Evolutionary conservation across 257 asterid species (phyloP).

Genomic region (Vinca minor): DNA sequence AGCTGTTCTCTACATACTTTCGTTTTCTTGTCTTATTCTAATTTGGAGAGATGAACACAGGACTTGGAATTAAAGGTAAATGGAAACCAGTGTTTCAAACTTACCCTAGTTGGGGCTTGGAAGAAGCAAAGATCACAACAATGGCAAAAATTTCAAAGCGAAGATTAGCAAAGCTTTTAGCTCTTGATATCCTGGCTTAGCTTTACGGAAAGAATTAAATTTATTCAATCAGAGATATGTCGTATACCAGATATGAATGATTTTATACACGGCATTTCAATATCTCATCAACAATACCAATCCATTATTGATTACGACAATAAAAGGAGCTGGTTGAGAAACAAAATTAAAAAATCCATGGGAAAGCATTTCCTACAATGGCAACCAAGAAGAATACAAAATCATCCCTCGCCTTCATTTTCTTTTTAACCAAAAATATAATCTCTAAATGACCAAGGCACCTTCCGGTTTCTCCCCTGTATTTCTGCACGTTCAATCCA

Average conservation of each 20-base stretch:
- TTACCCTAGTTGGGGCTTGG: neutral
- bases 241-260: neutral
- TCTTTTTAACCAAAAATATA: neutral
- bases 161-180: neutral
- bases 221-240: neutral
- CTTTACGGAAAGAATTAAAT: neutral
- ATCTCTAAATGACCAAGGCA: neutral
- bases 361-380: neutral
- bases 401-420: neutral
- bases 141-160: neutral
- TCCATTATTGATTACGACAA: neutral
- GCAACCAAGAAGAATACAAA: neutral
- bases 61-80: neutral
- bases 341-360: neutral
- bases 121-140: neutral
- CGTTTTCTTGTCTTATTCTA: neutral
- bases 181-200: neutral
- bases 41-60: neutral
- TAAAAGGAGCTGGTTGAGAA: neutral
- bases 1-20: neutral
- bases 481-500: neutral
- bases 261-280: neutral
- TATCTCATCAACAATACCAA: neutral
- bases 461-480: neutral
- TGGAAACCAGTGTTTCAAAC: neutral